Evolutionary conservation across 257 asterid species (phyloP).

Genomic region (Fraxinus quadrangulata): DNA sequence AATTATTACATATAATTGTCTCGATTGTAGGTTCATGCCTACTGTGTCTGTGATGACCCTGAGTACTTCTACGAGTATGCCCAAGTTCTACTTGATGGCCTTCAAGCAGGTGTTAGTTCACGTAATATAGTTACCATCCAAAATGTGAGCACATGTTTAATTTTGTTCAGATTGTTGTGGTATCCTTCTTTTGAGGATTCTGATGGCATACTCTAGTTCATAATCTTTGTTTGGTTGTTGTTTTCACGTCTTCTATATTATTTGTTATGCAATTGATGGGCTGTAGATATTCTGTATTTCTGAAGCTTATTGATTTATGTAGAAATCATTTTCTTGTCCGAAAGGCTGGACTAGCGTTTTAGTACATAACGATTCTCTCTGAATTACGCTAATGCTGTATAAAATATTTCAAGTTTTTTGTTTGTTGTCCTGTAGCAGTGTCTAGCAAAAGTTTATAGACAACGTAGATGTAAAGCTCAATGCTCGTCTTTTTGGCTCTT

Average conservation of each 20-base stretch:
- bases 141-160: conserved; percentile 54
- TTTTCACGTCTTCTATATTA: not conserved
- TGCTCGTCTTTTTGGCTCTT: conserved; percentile 20
- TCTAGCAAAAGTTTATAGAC: not conserved
- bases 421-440: not conserved
- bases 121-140: conserved; percentile 73
- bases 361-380: too few relatives aligned
- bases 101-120: conserved; percentile 69
- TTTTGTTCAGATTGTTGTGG: conserved; percentile 4
- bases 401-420: not conserved
- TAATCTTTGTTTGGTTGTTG: conserved; percentile 5
- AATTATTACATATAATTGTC: conserved; percentile 11
- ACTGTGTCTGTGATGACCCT: conserved; percentile 89
- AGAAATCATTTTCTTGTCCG: not conserved
- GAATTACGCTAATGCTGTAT: too few relatives aligned
- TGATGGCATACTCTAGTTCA: not conserved
- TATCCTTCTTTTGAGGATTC: not conserved
- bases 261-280: not conserved
- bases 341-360: too few relatives aligned
- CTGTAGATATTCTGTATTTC: not conserved
- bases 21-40: conserved; percentile 67
- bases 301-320: not conserved
- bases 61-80: conserved; percentile 74
- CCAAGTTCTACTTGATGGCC: conserved; percentile 85
- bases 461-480: not conserved